phyloP scores from a whole-genome alignment of 2,329 filamentous ascomycete genomes.

The Trichoderma afroharzianum region DNA sequence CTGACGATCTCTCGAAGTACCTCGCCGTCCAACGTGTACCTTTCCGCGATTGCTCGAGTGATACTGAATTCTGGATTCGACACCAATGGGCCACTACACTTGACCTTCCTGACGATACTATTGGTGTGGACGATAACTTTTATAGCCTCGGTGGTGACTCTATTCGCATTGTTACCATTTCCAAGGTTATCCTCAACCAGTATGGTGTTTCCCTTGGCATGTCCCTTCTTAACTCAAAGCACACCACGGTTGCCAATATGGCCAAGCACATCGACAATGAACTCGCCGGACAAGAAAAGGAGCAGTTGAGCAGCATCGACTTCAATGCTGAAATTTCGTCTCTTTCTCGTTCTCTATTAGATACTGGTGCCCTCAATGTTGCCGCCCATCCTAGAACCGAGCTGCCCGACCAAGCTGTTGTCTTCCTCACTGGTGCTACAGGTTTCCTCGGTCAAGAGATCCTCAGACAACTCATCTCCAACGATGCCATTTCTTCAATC shows the following conservation, averaged over 20 bases:
- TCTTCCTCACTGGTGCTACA: slow-evolving; percentile 22
- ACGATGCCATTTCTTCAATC: neutral
- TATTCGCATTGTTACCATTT: slow-evolving; percentile 22
- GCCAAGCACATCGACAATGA: slow-evolving; percentile 19
- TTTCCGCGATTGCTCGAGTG: slow-evolving; percentile 11
- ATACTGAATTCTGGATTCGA: slow-evolving; percentile 5
- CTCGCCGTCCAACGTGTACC: neutral
- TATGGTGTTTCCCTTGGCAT: slow-evolving; percentile 19
- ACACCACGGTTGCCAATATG: slow-evolving; percentile 21
- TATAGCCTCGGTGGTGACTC: slow-evolving; percentile 24
- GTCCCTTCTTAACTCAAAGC: slow-evolving; percentile 22
- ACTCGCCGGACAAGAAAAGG: neutral
- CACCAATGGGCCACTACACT: slow-evolving; percentile 7
- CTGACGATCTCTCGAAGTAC: neutral
- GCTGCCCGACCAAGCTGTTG: slow-evolving; percentile 1
- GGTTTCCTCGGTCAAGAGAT: slow-evolving; percentile 20
- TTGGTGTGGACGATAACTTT: slow-evolving; percentile 23
- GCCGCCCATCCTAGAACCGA: neutral
- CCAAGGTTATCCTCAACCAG: slow-evolving; percentile 17
- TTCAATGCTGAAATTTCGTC: slow-evolving; percentile 3
- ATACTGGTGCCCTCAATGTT: neutral
- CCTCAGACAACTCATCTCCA: slow-evolving; percentile 11
- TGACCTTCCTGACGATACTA: slow-evolving; percentile 11
- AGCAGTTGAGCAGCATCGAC: neutral
- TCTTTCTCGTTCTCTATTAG: neutral